Evolutionary conservation across 331 rosid genomes (phyloP).

Genomic region (Acacia concinna): DNA sequence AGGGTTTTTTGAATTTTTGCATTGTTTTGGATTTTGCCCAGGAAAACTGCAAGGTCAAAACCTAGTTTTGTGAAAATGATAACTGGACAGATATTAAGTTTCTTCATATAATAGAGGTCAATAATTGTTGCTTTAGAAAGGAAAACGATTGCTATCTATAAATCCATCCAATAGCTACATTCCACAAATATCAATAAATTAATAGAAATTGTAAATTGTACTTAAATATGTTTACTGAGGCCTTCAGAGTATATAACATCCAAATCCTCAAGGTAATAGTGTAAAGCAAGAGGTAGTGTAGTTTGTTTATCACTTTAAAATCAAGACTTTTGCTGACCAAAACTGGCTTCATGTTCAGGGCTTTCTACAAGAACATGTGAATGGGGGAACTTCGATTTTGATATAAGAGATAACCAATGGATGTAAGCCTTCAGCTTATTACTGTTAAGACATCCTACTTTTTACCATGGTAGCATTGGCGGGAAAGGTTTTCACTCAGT

Average conservation of each 20-base stretch:
- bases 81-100: constrained; percentile 1
- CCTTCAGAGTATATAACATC: not conserved
- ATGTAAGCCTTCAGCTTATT: not conserved
- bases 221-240: not conserved
- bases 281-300: not conserved
- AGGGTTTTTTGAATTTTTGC: not conserved
- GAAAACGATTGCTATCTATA: not conserved
- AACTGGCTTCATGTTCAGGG: not conserved
- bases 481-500: not conserved
- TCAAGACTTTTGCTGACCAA: not conserved
- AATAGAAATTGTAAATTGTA: not conserved
- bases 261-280: constrained; percentile 1
- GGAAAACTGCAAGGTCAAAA: not conserved
- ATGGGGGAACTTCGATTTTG: not conserved
- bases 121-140: not conserved
- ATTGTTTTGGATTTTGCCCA: not conserved
- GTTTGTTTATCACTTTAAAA: not conserved
- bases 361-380: not conserved
- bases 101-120: not conserved
- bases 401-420: not conserved
- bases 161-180: not conserved
- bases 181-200: not conserved
- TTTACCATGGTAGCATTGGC: not conserved
- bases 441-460: not conserved
- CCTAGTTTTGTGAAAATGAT: not conserved